phyloP scores from a whole-genome alignment of 768 basidiomycete species.

The Hypholoma fasciculare region DNA sequence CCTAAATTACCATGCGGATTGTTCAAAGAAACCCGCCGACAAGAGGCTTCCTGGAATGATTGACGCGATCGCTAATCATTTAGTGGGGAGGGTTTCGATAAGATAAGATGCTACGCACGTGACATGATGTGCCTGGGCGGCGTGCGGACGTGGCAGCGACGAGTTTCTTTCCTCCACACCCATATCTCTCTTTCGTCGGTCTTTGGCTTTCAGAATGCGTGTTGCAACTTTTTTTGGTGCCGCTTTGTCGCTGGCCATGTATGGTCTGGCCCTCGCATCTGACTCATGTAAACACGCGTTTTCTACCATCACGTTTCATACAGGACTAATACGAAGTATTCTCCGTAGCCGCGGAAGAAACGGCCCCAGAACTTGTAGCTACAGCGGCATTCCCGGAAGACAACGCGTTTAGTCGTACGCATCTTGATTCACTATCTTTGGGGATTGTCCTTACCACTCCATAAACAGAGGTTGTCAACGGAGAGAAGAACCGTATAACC shows the following conservation, averaged over 20 bases:
- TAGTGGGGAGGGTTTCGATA: conserved; percentile 2
- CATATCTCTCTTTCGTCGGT: neutral
- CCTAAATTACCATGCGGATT: neutral
- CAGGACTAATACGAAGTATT: conserved; percentile 13
- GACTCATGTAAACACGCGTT: conserved; percentile 15
- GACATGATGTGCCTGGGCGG: neutral
- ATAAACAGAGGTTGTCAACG: conserved; percentile 75
- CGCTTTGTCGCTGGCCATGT: conserved; percentile 23
- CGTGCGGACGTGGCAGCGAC: conserved; percentile 8
- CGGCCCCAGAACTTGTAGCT: conserved; percentile 49
- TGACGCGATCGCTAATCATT: neutral
- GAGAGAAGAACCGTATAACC: conserved; percentile 70
- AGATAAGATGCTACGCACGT: conserved; percentile 19
- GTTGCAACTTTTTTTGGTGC: conserved; percentile 23
- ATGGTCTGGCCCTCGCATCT: conserved; percentile 20
- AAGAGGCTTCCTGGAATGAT: neutral
- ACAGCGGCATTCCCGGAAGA: conserved; percentile 65
- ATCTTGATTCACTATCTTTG: conserved; percentile 14
- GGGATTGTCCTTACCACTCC: conserved; percentile 15
- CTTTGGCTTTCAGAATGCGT: conserved; percentile 21
- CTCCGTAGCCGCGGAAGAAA: conserved; percentile 10
- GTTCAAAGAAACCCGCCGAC: neutral
- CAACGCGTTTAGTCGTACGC: conserved; percentile 77
- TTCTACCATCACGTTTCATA: conserved; percentile 4
- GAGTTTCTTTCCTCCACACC: neutral